phyloP scores from a whole-genome alignment of 2,329 filamentous ascomycete species.

The Fonsecaea monophora region DNA sequence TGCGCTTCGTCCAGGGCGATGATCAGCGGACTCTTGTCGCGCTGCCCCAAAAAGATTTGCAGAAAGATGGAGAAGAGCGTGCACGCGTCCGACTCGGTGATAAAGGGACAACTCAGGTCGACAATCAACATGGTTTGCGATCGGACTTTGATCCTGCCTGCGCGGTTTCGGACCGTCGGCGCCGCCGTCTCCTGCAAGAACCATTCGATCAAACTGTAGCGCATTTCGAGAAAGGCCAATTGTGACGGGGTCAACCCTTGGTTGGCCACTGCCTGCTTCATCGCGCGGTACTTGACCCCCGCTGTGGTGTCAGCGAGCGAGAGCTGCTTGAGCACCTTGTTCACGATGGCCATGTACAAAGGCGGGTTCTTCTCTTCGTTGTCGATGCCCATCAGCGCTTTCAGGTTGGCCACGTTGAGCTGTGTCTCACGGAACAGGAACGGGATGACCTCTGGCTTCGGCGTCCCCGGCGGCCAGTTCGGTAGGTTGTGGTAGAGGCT shows the following conservation, averaged over 20 bases:
- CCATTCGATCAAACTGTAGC: conserved; percentile 67
- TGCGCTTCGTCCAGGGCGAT: conserved; percentile 79
- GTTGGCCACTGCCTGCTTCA: conserved; percentile 42
- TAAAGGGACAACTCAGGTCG: conserved; percentile 74
- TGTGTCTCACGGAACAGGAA: conserved; percentile 56
- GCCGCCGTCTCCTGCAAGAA: conserved; percentile 56
- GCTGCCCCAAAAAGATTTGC: conserved; percentile 67
- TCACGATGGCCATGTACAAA: conserved; percentile 59
- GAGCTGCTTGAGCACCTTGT: conserved; percentile 59
- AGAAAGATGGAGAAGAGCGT: conserved; percentile 75
- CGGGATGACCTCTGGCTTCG: conserved; percentile 51
- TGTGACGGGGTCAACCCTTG: conserved; percentile 51
- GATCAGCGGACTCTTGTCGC: conserved; percentile 59
- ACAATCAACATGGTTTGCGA: conserved; percentile 67
- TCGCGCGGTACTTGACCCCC: conserved; percentile 54
- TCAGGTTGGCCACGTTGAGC: conserved; percentile 61
- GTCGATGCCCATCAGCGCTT: conserved; percentile 61
- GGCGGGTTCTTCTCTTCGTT: conserved; percentile 50
- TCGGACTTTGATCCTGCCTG: conserved; percentile 39
- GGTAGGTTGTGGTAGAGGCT: conserved; percentile 51
- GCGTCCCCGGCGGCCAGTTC: conserved; percentile 39
- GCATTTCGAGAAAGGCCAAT: conserved; percentile 61
- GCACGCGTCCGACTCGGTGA: conserved; percentile 71
- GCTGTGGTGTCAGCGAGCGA: conserved; percentile 47
- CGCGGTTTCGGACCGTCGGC: conserved; percentile 1